phyloP scores from a whole-genome alignment of 768 basidiomycete genomes.

The Calocera viscosa region DNA sequence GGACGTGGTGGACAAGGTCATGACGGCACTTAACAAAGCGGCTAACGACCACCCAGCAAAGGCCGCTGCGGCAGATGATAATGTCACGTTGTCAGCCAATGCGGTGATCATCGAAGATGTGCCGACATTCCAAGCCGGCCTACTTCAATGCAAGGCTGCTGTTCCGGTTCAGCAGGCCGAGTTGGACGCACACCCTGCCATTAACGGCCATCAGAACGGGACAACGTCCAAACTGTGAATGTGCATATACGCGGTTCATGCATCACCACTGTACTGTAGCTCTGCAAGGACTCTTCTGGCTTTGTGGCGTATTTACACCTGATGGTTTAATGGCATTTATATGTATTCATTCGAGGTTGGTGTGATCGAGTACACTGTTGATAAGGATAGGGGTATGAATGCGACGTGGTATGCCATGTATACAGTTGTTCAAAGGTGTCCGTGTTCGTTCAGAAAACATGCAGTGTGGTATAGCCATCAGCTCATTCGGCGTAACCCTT shows the following conservation, averaged over 20 bases:
- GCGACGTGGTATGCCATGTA: no score
- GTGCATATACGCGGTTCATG: background rate
- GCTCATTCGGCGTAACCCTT: conserved; percentile 21
- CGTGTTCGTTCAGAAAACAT: no score
- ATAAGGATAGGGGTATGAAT: no score
- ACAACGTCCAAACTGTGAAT: background rate
- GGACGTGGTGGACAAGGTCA: conserved; percentile 35
- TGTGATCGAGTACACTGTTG: background rate
- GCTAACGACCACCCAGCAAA: conserved; percentile 41
- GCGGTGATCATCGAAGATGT: conserved; percentile 56
- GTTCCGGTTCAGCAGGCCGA: conserved; percentile 35
- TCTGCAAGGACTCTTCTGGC: background rate
- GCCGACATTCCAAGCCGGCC: conserved; percentile 48
- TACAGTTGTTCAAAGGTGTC: no score
- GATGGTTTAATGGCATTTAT: background rate
- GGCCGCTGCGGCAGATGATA: conserved; percentile 21
- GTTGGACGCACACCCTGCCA: background rate
- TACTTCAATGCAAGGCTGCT: conserved; percentile 46
- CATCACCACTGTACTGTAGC: background rate
- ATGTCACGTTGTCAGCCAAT: conserved; percentile 34
- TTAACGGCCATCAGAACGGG: background rate
- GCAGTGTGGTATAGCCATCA: no score
- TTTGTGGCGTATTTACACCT: background rate
- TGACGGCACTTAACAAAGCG: conserved; percentile 45
- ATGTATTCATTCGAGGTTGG: background rate